Percentiles rank a stretch among this genome's conserved stretches.
Evolutionary conservation across 305 asterid genomes (phyloP).

Genomic region (Fraxinus angustifolia): DNA sequence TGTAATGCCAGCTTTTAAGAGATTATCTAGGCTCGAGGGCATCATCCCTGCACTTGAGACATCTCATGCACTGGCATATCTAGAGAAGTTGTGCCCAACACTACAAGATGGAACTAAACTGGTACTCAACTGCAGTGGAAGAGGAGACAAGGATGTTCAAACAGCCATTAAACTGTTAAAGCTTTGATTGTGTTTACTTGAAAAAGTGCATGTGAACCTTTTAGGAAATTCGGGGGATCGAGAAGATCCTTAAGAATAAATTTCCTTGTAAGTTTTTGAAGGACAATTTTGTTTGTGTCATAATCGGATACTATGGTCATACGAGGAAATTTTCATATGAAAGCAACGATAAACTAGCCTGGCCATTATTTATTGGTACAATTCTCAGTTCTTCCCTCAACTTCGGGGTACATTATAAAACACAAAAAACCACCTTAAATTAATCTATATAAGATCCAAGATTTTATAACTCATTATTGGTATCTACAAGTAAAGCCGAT

Average conservation of each 20-base stretch:
- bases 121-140: slow-evolving; percentile 54
- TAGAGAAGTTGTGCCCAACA: slow-evolving; percentile 48
- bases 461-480: slow-evolving; percentile 26
- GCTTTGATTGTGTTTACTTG: slow-evolving; percentile 9
- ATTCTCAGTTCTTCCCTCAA: background rate
- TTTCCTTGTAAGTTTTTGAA: background rate
- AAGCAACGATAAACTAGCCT: background rate
- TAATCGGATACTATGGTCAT: background rate
- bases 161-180: slow-evolving; percentile 42
- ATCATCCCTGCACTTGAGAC: slow-evolving; percentile 57
- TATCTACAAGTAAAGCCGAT: slow-evolving; percentile 45
- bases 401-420: slow-evolving; percentile 19
- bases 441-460: slow-evolving; percentile 12
- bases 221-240: background rate
- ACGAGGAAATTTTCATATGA: background rate
- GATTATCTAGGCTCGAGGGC: slow-evolving; percentile 49
- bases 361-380: slow-evolving; percentile 20
- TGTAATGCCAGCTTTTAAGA: slow-evolving; percentile 50
- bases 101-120: slow-evolving; percentile 44
- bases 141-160: slow-evolving; percentile 61
- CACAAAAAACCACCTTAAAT: slow-evolving; percentile 15
- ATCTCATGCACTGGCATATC: slow-evolving; percentile 47
- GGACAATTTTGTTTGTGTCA: background rate
- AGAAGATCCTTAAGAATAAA: background rate
- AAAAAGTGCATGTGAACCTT: background rate